phyloP scores from a whole-genome alignment of 805 yeast species.

The Suhomyces tanzawaensis region DNA sequence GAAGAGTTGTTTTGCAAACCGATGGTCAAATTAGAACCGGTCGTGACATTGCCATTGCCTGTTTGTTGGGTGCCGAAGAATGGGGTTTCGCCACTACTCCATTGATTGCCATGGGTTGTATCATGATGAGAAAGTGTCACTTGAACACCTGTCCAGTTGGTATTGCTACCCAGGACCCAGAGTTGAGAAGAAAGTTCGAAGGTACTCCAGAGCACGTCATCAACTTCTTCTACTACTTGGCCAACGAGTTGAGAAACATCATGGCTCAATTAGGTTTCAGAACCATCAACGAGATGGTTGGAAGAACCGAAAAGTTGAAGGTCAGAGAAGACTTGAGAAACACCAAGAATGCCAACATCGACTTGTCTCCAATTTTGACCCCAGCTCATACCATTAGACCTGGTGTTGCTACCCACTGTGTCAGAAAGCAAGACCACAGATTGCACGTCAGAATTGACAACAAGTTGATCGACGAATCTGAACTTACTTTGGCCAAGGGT shows the following conservation, averaged over 20 bases:
- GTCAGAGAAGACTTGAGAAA: slow-evolving; percentile 84
- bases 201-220: slow-evolving; percentile 99
- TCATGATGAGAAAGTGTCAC: slow-evolving; percentile 94
- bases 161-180: slow-evolving; percentile 98
- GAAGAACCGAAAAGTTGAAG: slow-evolving; percentile 86
- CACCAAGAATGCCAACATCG: slow-evolving; percentile 88
- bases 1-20: slow-evolving; percentile 93
- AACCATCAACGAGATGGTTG: slow-evolving; percentile 96
- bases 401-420: slow-evolving; percentile 91
- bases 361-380: slow-evolving; percentile 87
- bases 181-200: slow-evolving; percentile 81
- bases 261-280: slow-evolving; percentile 97
- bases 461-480: slow-evolving; percentile 94
- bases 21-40: slow-evolving; percentile 98
- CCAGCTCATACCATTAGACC: slow-evolving; percentile 97
- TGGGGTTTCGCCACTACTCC: slow-evolving; percentile 99
- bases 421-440: slow-evolving; percentile 90
- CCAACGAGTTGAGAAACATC: slow-evolving; percentile 85
- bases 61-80: slow-evolving; percentile 95
- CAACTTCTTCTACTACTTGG: slow-evolving; percentile 92
- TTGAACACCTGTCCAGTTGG: slow-evolving; percentile 96
- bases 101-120: slow-evolving; percentile 94
- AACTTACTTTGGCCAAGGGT: slow-evolving; percentile 93
- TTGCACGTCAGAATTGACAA: slow-evolving; percentile 91
- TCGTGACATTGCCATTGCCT: slow-evolving; percentile 94